Conservation (phyloP, 2,329 filamentous ascomycete species). For the Lomentospora prolificans region DNA sequence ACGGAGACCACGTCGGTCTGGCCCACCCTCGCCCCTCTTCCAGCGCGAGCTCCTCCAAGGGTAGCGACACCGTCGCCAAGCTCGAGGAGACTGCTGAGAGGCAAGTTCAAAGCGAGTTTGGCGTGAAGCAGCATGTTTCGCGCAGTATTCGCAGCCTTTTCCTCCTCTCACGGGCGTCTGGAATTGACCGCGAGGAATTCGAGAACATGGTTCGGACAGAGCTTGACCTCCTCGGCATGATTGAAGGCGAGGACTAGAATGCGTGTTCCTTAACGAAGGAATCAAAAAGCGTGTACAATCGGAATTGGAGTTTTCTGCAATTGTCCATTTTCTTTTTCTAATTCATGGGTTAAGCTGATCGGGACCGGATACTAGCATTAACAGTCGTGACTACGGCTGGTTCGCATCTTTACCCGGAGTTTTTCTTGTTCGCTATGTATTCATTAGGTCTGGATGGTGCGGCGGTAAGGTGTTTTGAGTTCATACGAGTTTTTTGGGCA, state of each 20-base stretch:
- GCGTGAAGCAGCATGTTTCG: conserved; percentile 69
- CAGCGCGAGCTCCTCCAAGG: conserved; percentile 47
- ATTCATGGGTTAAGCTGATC: no score
- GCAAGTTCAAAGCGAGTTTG: conserved; percentile 57
- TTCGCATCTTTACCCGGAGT: not conserved
- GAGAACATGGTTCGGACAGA: conserved; percentile 62
- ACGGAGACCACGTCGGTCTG: conserved; percentile 22
- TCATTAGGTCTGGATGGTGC: not conserved
- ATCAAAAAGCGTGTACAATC: not conserved
- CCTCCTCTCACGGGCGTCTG: conserved; percentile 57
- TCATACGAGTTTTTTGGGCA: not conserved
- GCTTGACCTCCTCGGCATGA: conserved; percentile 57
- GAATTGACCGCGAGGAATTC: conserved; percentile 68
- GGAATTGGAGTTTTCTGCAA: not conserved
- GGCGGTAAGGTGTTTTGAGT: not conserved
- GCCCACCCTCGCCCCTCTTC: conserved; percentile 50
- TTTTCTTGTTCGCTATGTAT: not conserved
- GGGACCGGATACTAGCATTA: no score
- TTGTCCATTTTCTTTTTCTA: not conserved
- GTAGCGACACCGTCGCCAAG: conserved; percentile 49
- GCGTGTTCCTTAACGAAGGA: not conserved
- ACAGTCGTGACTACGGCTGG: no score
- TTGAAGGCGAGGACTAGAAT: conserved; percentile 44
- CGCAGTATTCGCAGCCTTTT: conserved; percentile 70
- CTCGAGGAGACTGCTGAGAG: conserved; percentile 46